These are phyloP conservation scores for Xylaria hypoxylon DNA, from an alignment of 2,329 filamentous ascomycete species.

Conservation along the genomic window DNA sequence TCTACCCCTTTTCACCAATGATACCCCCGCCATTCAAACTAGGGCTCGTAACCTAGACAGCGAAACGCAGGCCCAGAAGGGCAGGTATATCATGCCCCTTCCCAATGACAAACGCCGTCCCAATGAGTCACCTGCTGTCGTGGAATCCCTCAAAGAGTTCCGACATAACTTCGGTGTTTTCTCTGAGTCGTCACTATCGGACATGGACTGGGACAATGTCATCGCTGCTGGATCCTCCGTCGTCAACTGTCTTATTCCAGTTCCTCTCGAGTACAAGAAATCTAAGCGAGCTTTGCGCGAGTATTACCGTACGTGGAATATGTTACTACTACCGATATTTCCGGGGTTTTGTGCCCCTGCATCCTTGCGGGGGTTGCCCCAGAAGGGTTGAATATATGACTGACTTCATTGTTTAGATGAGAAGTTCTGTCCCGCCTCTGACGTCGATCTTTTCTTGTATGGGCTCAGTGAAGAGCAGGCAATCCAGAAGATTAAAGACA, in stretches of 20 bases:
- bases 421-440: constrained; percentile 73
- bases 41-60: constrained; percentile 68
- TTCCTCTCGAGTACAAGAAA: constrained; percentile 69
- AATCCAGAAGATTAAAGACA: constrained; percentile 84
- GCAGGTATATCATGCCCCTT: constrained; percentile 77
- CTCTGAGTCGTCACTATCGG: constrained; percentile 79
- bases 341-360: too few relatives aligned
- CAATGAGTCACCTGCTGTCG: constrained; percentile 74
- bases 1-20: constrained; percentile 71
- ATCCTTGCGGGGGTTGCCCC: not conserved
- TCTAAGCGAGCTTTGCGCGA: constrained; percentile 73
- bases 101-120: constrained; percentile 69
- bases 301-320: constrained; percentile 79
- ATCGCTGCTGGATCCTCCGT: constrained; percentile 85
- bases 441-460: constrained; percentile 89
- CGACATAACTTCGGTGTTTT: constrained; percentile 84
- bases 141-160: constrained; percentile 75
- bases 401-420: constrained; percentile 39
- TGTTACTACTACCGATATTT: not conserved
- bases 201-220: constrained; percentile 85
- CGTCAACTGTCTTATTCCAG: constrained; percentile 80
- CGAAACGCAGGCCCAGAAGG: constrained; percentile 71
- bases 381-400: not conserved
- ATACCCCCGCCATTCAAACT: constrained; percentile 68
- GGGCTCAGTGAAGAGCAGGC: constrained; percentile 81